Percentiles rank a stretch among this genome's conserved stretches.
Conservation (phyloP, 768 basidiomycete genomes). For the Naganishia vaughanmartiniae region DNA sequence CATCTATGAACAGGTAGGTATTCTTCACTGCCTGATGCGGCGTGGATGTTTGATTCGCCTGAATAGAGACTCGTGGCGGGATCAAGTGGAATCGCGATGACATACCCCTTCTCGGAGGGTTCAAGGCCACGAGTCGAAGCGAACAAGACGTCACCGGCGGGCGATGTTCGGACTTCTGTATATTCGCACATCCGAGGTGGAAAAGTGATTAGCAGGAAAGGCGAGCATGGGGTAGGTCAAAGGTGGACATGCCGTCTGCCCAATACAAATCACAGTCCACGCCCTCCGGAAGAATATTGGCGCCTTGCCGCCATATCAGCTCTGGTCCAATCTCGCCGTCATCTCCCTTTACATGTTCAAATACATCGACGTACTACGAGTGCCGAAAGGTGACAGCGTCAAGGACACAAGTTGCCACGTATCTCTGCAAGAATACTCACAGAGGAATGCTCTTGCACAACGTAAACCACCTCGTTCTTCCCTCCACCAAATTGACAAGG, state of each 20-base stretch:
- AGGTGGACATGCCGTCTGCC: slow-evolving; percentile 32
- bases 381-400: no score
- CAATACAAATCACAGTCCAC: slow-evolving; percentile 30
- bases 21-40: neutral
- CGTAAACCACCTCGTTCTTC: slow-evolving; percentile 37
- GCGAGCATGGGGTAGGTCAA: neutral
- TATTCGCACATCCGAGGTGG: neutral
- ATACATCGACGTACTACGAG: slow-evolving; percentile 27
- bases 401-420: no score
- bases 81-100: slow-evolving; percentile 36
- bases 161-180: slow-evolving; percentile 36
- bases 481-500: slow-evolving; percentile 40
- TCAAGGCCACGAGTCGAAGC: slow-evolving; percentile 41
- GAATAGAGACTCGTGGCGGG: slow-evolving; percentile 24
- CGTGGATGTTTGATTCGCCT: neutral
- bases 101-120: slow-evolving; percentile 36
- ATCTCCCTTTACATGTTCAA: slow-evolving; percentile 7
- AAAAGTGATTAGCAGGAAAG: neutral
- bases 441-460: slow-evolving; percentile 43
- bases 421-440: slow-evolving; percentile 23
- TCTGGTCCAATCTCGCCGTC: neutral
- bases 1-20: slow-evolving; percentile 26
- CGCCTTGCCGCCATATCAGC: slow-evolving; percentile 23
- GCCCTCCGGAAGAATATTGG: slow-evolving; percentile 8
- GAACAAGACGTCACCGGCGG: slow-evolving; percentile 34